Conservation (phyloP, 1,284 basidiomycete genomes). For the Thecaphora thlaspeos region DNA sequence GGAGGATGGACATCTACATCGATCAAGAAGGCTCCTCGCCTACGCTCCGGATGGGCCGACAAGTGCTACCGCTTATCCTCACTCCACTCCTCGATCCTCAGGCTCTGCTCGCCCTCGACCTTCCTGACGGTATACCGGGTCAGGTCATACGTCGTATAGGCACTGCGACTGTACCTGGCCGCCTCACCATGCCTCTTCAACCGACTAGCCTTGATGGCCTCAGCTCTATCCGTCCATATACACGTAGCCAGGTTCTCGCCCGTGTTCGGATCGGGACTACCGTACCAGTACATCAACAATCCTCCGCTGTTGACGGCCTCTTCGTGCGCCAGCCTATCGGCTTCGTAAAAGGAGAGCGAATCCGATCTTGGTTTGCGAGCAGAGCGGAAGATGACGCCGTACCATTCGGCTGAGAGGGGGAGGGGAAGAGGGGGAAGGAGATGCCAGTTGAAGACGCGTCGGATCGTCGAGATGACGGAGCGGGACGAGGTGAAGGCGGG, state of each 20-base stretch:
- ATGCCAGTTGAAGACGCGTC: constrained; percentile 43
- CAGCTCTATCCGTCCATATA: constrained; percentile 41
- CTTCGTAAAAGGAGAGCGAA: constrained; percentile 37
- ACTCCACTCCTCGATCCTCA: constrained; percentile 37
- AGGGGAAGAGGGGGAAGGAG: constrained; percentile 17
- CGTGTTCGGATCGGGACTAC: constrained; percentile 25
- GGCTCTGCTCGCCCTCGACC: constrained; percentile 7
- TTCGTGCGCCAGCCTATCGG: constrained; percentile 44
- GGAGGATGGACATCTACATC: too few relatives aligned
- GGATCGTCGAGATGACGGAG: constrained; percentile 4
- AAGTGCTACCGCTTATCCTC: constrained; percentile 5
- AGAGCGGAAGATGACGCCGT: constrained; percentile 50
- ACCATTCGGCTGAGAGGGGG: constrained; percentile 24
- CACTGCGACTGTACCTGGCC: constrained; percentile 20
- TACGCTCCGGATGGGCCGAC: too few relatives aligned
- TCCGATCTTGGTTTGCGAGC: constrained; percentile 26
- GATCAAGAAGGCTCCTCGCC: too few relatives aligned
- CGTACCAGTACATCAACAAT: constrained; percentile 53
- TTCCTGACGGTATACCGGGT: constrained; percentile 39
- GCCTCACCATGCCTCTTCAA: constrained; percentile 38
- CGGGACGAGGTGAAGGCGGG: constrained; percentile 26
- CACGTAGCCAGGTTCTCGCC: constrained; percentile 52
- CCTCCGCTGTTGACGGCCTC: constrained; percentile 46
- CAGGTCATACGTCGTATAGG: constrained; percentile 42
- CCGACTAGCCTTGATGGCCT: constrained; percentile 23